Percentiles rank a stretch among this genome's conserved stretches.
These are phyloP conservation scores for Fusarium subglutinans DNA, from an alignment of 2,329 filamentous ascomycete genomes.

Conservation along the genomic window DNA sequence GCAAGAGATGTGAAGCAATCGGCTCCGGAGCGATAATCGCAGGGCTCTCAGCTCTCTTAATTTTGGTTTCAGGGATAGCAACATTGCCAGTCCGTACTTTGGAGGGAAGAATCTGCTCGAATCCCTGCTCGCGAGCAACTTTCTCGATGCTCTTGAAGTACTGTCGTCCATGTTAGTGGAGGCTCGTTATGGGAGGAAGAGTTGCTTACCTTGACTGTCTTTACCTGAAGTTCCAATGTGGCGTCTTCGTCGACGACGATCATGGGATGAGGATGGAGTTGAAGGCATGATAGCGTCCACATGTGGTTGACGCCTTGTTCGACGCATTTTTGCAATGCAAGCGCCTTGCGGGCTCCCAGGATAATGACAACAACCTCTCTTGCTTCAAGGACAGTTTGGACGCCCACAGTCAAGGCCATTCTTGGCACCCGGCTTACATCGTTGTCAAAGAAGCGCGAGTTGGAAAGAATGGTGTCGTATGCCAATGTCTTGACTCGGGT, in stretches of 20 bases:
- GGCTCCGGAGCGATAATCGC: slow-evolving; percentile 65
- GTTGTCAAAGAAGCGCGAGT: slow-evolving; percentile 84
- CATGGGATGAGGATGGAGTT: slow-evolving; percentile 83
- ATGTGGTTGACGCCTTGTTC: slow-evolving; percentile 88
- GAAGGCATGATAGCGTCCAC: slow-evolving; percentile 86
- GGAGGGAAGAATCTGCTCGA: slow-evolving; percentile 66
- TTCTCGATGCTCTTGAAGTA: slow-evolving; percentile 79
- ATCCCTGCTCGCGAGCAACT: slow-evolving; percentile 65
- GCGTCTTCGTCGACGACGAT: slow-evolving; percentile 86
- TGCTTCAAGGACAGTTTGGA: slow-evolving; percentile 84
- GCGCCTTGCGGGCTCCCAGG: slow-evolving; percentile 81
- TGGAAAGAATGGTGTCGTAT: slow-evolving; percentile 87
- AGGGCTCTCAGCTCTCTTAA: slow-evolving; percentile 55
- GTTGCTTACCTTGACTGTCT: slow-evolving; percentile 69
- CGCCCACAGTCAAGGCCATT: slow-evolving; percentile 86
- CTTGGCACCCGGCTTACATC: slow-evolving; percentile 78
- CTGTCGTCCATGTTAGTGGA: slow-evolving; percentile 43
- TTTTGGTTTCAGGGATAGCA: slow-evolving; percentile 50
- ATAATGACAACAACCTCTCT: slow-evolving; percentile 86
- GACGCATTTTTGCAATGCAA: slow-evolving; percentile 81
- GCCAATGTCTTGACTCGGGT: slow-evolving; percentile 88
- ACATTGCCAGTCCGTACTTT: slow-evolving; percentile 64
- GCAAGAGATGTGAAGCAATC: slow-evolving; percentile 63
- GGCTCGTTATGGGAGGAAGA: background rate
- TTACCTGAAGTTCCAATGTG: slow-evolving; percentile 76